Conservation (phyloP, 1,284 basidiomycete species). For the Papiliotrema fonsecae region DNA sequence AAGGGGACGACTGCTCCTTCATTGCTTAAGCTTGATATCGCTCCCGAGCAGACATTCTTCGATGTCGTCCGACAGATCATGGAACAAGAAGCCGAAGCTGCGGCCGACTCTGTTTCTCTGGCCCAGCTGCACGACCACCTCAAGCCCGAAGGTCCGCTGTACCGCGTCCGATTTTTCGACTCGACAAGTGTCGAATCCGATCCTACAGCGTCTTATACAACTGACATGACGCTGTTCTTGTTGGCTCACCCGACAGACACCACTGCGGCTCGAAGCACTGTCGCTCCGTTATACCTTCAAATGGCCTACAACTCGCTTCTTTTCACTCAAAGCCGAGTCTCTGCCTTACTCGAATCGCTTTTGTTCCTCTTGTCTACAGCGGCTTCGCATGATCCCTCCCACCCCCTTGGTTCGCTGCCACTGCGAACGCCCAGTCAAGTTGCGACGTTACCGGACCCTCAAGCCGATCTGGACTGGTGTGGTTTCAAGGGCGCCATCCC, state of each 20-base stretch:
- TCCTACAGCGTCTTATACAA: conserved; percentile 72
- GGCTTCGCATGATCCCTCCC: conserved; percentile 56
- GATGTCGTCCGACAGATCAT: conserved; percentile 62
- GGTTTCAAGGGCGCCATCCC: conserved; percentile 95
- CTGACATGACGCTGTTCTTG: conserved; percentile 78
- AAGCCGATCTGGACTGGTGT: conserved; percentile 90
- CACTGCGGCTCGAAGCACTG: conserved; percentile 65
- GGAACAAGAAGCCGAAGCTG: conserved; percentile 75
- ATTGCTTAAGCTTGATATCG: conserved; percentile 76
- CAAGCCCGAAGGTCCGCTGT: conserved; percentile 63
- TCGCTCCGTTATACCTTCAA: conserved; percentile 63
- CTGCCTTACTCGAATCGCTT: conserved; percentile 79
- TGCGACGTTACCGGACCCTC: conserved; percentile 73
- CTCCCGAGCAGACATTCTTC: conserved; percentile 87
- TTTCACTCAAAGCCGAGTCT: conserved; percentile 76
- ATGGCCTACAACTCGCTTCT: conserved; percentile 92
- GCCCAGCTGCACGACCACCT: conserved; percentile 71
- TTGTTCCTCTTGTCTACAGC: conserved; percentile 70
- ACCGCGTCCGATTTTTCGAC: conserved; percentile 95
- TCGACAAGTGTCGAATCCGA: conserved; percentile 66
- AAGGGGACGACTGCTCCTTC: conserved; percentile 73
- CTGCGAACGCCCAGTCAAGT: conserved; percentile 70
- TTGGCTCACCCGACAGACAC: conserved; percentile 60
- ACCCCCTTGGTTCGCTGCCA: conserved; percentile 66
- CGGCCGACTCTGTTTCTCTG: conserved; percentile 76